phyloP scores from a whole-genome alignment of 2,329 filamentous ascomycete genomes.

The Lasiodiplodia theobromae region DNA sequence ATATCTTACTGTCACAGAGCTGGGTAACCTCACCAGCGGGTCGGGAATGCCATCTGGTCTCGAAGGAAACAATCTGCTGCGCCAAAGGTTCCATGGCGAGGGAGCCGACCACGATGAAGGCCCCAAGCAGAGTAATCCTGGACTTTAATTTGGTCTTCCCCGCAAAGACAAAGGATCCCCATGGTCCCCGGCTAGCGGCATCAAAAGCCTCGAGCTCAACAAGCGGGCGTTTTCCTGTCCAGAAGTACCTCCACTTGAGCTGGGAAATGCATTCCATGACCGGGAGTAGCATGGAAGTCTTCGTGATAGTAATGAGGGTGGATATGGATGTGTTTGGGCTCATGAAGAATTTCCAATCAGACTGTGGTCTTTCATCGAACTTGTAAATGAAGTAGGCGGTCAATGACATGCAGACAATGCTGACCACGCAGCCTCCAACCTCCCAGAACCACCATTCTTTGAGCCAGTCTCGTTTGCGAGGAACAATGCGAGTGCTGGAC shows the following conservation, averaged over 20 bases:
- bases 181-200: slow-evolving; percentile 37
- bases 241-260: slow-evolving; percentile 46
- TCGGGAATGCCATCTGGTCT: slow-evolving; percentile 1
- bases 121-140: slow-evolving; percentile 16
- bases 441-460: slow-evolving; percentile 23
- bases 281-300: slow-evolving; percentile 41
- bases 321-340: slow-evolving; percentile 44
- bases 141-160: slow-evolving; percentile 2
- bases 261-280: slow-evolving; percentile 44
- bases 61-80: slow-evolving; percentile 31
- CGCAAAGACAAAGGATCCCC: not conserved
- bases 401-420: slow-evolving; percentile 20
- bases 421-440: slow-evolving; percentile 26
- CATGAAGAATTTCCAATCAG: slow-evolving; percentile 30
- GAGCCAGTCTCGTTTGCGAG: not conserved
- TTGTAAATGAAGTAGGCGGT: slow-evolving; percentile 30
- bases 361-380: slow-evolving; percentile 26
- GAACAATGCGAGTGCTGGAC: too few species aligned
- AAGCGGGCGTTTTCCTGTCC: slow-evolving; percentile 32
- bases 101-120: slow-evolving; percentile 24
- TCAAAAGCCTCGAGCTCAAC: slow-evolving; percentile 41
- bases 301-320: slow-evolving; percentile 42
- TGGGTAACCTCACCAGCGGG: not conserved
- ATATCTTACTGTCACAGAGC: not conserved
- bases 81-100: slow-evolving; percentile 31